Base-by-base conservation (phyloP, 345 rosid species). In the Moringa oleifera region DNA sequence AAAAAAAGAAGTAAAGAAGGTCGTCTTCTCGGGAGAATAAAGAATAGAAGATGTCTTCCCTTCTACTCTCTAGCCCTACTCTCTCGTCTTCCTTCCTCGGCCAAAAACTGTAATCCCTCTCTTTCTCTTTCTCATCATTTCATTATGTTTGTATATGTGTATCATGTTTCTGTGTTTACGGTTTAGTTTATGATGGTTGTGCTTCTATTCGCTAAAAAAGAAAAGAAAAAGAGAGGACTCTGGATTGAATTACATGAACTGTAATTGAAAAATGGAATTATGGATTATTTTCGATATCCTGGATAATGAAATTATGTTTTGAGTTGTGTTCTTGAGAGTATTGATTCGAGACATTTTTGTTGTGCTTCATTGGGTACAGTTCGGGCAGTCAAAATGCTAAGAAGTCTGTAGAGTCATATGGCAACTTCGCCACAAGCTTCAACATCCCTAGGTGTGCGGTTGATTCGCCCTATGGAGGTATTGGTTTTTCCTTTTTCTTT, bases 401-500 rank as follows among this genome's bases (percentile, higher is more conserved):
- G 25, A 66, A 74, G 45, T 25, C 72, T 66, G 63, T 65, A 12
- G 41, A 66, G 61, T 58, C 57, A 50, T 62, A n/a, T 66, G 23
- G 31, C 49, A 71, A 82, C 9, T 33, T 16, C 75, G 58, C 65
- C 0, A 68, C 79, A 77, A 72, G 71, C 61, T 77, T 59, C 20
- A 69, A 53, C 70, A 59, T 57, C 62, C 74, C 73, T 52, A 78
- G 67, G 67, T 92, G 96, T 71, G 68, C 93, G 5, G 66, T 74
- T 31, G 84, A 80, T 66, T 71, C 85, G 20, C 80, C 96, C 0
- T 79, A 73, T 66, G 96, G 81, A 81, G 95, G 98, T 92, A 76
- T n/a, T 57, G 16, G 6, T 53, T 58, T 60, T n/a, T n/a, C 24
- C 23, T 17, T 23, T 24, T 0, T 55, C 18, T 2, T 18, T 33